phyloP scores from a whole-genome alignment of 1,139 yeast genomes.

The Meyerozyma carpophila region DNA sequence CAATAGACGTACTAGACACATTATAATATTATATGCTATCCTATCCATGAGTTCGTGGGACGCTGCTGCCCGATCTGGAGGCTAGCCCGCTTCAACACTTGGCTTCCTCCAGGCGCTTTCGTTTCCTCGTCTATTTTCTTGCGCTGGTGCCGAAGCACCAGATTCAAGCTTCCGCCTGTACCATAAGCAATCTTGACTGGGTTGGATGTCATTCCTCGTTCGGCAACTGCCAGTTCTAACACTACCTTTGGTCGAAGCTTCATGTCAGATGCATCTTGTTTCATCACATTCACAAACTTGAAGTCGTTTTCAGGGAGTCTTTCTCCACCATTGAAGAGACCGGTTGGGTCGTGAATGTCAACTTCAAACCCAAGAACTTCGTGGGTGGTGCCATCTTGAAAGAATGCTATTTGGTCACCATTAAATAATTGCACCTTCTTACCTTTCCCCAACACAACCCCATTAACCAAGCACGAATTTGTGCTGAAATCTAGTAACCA shows the following conservation, averaged over 20 bases:
- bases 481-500: constrained; percentile 81
- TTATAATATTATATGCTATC: neutral
- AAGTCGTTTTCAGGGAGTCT: constrained; percentile 11
- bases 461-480: constrained; percentile 72
- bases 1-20: neutral
- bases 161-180: constrained; percentile 23
- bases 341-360: constrained; percentile 50
- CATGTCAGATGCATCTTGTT: constrained; percentile 25
- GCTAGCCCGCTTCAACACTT: constrained; percentile 22
- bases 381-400: constrained; percentile 50
- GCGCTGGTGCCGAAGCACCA: constrained; percentile 23
- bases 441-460: constrained; percentile 53
- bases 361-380: constrained; percentile 52
- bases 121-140: constrained; percentile 14
- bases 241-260: constrained; percentile 26
- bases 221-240: constrained; percentile 3
- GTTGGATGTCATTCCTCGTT: neutral
- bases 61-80: constrained; percentile 20
- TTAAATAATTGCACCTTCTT: constrained; percentile 55
- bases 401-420: constrained; percentile 62
- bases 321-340: constrained; percentile 43
- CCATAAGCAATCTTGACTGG: constrained; percentile 8
- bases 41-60: constrained; percentile 19
- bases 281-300: constrained; percentile 16
- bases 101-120: constrained; percentile 11